Evolutionary conservation across 1,139 yeast species (phyloP).

Genomic region (Yamadazyma membranifaciens): DNA sequence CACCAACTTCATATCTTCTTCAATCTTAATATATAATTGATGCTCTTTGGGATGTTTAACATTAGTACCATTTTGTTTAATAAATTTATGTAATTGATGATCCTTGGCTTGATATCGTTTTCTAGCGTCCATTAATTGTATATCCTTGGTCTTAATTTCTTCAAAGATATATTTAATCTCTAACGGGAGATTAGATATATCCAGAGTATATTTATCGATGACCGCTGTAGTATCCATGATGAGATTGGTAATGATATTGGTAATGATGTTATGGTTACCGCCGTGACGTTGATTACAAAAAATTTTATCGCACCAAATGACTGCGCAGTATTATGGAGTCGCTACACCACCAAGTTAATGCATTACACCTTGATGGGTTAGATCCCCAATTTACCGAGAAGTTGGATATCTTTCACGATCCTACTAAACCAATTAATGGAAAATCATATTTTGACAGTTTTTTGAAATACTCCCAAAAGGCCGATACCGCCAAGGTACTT

Average conservation of each 20-base stretch:
- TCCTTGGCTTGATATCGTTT: constrained; percentile 73
- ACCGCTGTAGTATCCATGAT: constrained; percentile 51
- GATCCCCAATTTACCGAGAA: neutral
- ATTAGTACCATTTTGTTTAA: constrained; percentile 79
- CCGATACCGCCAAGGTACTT: constrained; percentile 13
- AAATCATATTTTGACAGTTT: neutral
- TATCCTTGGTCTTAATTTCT: constrained; percentile 73
- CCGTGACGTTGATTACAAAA: constrained; percentile 1
- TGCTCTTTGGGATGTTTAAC: constrained; percentile 82
- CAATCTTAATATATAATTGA: constrained; percentile 62
- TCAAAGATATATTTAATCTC: constrained; percentile 80
- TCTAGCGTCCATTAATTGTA: constrained; percentile 62
- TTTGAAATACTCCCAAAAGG: constrained; percentile 15
- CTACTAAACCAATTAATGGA: neutral
- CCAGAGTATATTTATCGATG: constrained; percentile 49
- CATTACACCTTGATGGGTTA: neutral
- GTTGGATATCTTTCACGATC: neutral
- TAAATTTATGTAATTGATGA: constrained; percentile 74
- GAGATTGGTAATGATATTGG: neutral
- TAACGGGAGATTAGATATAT: constrained; percentile 80
- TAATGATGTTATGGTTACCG: neutral
- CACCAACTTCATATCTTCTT: constrained; percentile 64
- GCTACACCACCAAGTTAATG: neutral
- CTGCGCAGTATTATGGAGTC: constrained; percentile 1
- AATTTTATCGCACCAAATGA: neutral